Base-by-base conservation (phyloP, 2,329 filamentous ascomycete genomes). In the Ophiostoma montium region DNA sequence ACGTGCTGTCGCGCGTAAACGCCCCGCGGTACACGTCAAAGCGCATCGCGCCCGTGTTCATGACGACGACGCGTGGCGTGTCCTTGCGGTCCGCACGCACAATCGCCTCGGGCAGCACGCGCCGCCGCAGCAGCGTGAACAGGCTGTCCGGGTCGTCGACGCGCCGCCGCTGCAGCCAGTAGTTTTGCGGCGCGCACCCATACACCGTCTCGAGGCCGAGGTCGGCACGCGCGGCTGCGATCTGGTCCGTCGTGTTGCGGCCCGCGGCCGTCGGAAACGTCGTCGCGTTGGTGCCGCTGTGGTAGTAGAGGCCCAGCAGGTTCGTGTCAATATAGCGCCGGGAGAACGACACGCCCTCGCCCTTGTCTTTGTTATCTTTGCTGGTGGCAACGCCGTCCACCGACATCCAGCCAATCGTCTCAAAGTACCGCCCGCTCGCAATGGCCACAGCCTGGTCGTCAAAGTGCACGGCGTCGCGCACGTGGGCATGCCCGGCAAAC, bases 291-390 rank as follows among this genome's bases (percentile, higher is more conserved):
- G 84, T 76, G 0, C 77, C 77, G 2, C 84, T 86, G 62, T 96
- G 90, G 58, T 92, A 76, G 58, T 89, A 75, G 52, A 94, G 74
- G 1, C 88, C 92, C 53, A 79, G 84, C 0, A 95, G 70, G 57
- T 96, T 96, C 66, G 89, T 95, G 66, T 96, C 90, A 53, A 96
- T 90, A 64, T 95, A 96, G 52, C 82, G 76, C 42, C 90, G 77
- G 48, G 75, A 73, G 61, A 94, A 95, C 18, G 27, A n/a, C 10
- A 30, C 10, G 21, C 54, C 16, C 53, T 23, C 15, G n/a, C 39
- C 4, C 23, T 53, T 13, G 12, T 30, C 55, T 33, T 57, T 56
- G 45, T 61, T 59, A 12, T 58, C 59, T 52, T 62, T 63, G 55
- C 38, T 62, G 49, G 15, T 35, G 23, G 32, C 31, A 31, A 76